Percentiles rank a stretch among this genome's conserved stretches.
Conservation (phyloP, 441 rosid species). For the Gossypium gossypioides region DNA sequence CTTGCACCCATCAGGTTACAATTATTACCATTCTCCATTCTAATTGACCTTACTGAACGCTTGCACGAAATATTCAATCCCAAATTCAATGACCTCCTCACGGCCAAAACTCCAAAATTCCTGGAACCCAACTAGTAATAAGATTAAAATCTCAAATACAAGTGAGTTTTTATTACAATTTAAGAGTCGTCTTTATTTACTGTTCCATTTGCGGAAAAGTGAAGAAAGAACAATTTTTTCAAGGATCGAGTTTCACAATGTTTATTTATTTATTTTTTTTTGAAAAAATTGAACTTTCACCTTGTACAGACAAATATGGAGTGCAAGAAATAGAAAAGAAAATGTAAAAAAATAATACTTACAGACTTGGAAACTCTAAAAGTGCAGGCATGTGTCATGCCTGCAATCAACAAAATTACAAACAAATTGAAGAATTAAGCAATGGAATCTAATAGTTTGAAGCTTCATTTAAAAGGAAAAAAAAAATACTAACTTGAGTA, state of each 20-base stretch:
- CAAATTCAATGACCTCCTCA: conserved; percentile 23
- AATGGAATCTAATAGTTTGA: conserved; percentile 3
- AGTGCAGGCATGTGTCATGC: conserved; percentile 33
- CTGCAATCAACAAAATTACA: conserved; percentile 20
- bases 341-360: conserved; percentile 14
- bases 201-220: background rate
- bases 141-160: background rate
- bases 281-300: background rate
- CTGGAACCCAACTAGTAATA: conserved; percentile 22
- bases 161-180: background rate
- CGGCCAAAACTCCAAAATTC: conserved; percentile 30
- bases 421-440: background rate
- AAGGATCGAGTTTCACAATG: background rate
- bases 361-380: conserved; percentile 28
- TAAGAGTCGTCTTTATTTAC: background rate
- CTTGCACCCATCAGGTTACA: conserved; percentile 6
- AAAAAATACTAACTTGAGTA: background rate
- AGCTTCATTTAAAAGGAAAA: background rate
- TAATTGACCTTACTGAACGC: conserved; percentile 24
- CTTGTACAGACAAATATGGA: background rate
- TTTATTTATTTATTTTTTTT: background rate
- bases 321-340: background rate
- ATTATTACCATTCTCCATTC: conserved; percentile 35
- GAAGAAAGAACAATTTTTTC: background rate
- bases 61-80: conserved; percentile 18